Evolutionary conservation across 495 filamentous ascomycete species (phyloP), one percentile per base, ranked within the genome.

Genomic region (Lasiosphaeris hirsuta): DNA sequence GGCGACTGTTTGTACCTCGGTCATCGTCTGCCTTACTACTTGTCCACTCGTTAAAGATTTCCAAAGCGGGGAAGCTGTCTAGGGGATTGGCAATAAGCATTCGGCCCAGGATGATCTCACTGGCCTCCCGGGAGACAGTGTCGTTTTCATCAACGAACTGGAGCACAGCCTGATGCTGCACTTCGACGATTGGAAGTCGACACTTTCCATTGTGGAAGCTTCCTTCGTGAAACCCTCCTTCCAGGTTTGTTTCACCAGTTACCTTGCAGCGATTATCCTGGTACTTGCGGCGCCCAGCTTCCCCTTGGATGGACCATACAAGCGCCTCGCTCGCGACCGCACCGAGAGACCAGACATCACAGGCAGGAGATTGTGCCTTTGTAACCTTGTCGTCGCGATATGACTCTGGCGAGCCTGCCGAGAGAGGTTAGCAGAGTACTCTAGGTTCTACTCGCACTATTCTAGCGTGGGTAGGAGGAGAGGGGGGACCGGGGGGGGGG

Each of bases 71-170:
- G 2, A 13, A 36, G 18, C 51, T 23, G 14, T 54, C 51, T 10
- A 19, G 14, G 30, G 51, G 51, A 19, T 54, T 54, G 3, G 51
- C 51, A 11, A 54, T 41, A 14, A 54, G 51, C 51, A 54, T 54
- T 5, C 15, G 11, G 3, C 44, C 39, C 15, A 54, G 51, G 18
- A 54, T 54, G 39, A 54, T 43, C 15, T 44, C 19, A 39, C 51
- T 54, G 18, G 44, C 51, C 14, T 34, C 8, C 13, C 1, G 9
- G 19, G 51, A 54, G 11, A 44, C 15, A 10, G n/a, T 34, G 14
- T 54, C 51, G 14, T 54, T 39, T 1, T 44, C 38, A n/a, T 35
- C 51, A 1, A 18, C 19, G 10, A 19, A 35, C n/a, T n/a, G 10
- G 13, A 54, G 40, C 3, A 54, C 37, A 13, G 7, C 6, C 13